Base-by-base conservation (phyloP, 352 stramenopile genomes). In the Phytophthora pistaciae region DNA sequence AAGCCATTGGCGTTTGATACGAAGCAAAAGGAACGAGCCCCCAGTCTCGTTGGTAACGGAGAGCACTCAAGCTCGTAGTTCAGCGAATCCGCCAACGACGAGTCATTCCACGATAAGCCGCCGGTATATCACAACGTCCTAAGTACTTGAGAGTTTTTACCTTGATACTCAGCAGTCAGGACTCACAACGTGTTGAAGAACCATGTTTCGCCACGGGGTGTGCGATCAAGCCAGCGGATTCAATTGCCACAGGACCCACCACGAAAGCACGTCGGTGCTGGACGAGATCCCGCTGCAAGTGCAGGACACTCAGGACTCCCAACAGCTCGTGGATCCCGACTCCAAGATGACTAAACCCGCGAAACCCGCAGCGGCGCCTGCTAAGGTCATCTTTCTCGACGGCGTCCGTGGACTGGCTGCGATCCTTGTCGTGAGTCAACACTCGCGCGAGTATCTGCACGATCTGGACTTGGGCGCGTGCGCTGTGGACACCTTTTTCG, bases 391-490 rank as follows among this genome's bases (percentile, higher is more conserved):
- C 40, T 85, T 83, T 56, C 72, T 87, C 4, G 78, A 87, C 23
- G 80, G 77, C 0, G 61, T 87, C 3, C 75, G 80, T 10, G 80
- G 80, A n/a, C 66, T 87, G n/a, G 77, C 77, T 9, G 78, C 77
- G 1, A 68, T 85, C 8, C 27, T 85, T n/a, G 80, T 85, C 10
- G 72, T 82, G 36, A 56, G 52, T 21, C 68, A 79, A 11, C 77
- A 85, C 55, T 77, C 72, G 9, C 29, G 56, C 3, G 64, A 80
- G 49, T 77, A 80, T 27, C 44, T 78, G 18, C 59, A 68, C 53
- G 75, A 74, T 20, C 56, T 79, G 13, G 62, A 79, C 44, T 56
- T 82, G 10, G 75, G 75, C 29, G 71, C 71, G 18, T 72, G 55
- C 5, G 71, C 71, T 0, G 77, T 84, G 40, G 77, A 84, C 54